Evolutionary conservation across 345 rosid species (phyloP), one percentile per base, ranked within the genome.

Genomic region (Acer yangbiense): DNA sequence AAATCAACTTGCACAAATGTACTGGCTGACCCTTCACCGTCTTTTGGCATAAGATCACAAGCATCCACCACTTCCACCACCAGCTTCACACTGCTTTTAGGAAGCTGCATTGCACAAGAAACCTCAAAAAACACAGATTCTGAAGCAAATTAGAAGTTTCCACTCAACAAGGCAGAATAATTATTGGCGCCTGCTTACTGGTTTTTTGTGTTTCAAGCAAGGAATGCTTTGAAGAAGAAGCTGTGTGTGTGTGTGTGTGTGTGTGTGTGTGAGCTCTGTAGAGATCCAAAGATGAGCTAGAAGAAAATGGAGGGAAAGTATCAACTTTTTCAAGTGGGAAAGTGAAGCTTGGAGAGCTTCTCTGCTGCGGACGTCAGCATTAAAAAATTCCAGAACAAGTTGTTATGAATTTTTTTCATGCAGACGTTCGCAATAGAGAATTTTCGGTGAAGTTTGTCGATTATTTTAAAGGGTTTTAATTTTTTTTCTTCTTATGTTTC

Each of bases 71-170:
- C 87, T 58, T 90, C 82, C 54, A 89, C 83, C 9, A 87, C 84
- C 50, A 87, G 79, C 80, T 84, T 88, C 78, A 75, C 73, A 25
- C 65, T 79, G 78, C 68, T 83, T 87, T 84, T 83, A 82, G 69
- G 68, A 79, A 85, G 82, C 73, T 62, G 72, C 68, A 52, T 58
- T 27, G 78, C 77, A 25, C 84, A 86, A 87, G 87, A 85, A 81
- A 86, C 73, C 89, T 75, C 43, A 82, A 21, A n/a, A 57, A 81
- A 79, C 89, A 86, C 75, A 18, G 39, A 76, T 77, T 68, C 14
- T 68, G 84, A 92, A 90, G 92, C 86, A 90, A 94, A n/a, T n/a
- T n/a, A 75, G 93, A 82, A 88, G 81, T 54, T 72, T 76, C 68
- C 82, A 68, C 80, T 82, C 71, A 67, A 65, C 73, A 81, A 82